Evolutionary conservation across 176 grass and related monocot genomes (phyloP), one percentile per base, ranked within the genome.

Genomic region (Olyra latifolia): DNA sequence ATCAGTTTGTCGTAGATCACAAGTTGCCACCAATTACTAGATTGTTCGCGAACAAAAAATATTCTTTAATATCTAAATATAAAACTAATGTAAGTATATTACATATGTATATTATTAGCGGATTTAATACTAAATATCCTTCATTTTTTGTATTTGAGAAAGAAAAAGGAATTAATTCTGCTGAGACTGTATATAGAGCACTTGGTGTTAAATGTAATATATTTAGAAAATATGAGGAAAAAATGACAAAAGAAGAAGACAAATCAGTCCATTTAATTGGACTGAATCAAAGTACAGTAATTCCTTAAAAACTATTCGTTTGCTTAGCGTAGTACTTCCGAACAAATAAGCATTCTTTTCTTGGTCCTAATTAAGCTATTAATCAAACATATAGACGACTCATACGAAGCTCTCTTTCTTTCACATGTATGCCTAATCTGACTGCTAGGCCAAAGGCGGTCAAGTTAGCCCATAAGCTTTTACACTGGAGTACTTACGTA

Each of bases 181-280:
- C 32, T 35, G 32, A 35, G 32, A 1, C 23, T 12, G 54, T 24
- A 57, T 8, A 57, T 9, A 55, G 54, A 12, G 54, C 9, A 57
- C n/a, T 24, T 24, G 22, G 50, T n/a, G 19, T n/a, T 53, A 54
- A 20, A 16, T 52, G 49, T 54, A 20, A 73, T 17, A 56, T 41
- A n/a, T 24, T 77, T 63, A 20, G 32, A 35, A 35, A 48, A 76
- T 77, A 40, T 20, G 13, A 6, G 1, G 49, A 48, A 22, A 2
- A 25, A n/a, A 84, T n/a, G n/a, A n/a, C 64, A 84, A 84, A 41
- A 50, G 19, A 52, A 77, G 13, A 8, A 40, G 74, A 84, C 82
- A 77, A 62, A 77, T 24, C 16, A 47, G 58, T 39, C 24, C 10
- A 50, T 61, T 48, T 35, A 35, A 35, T 1, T 61, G 27, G 82